A percentile compares a stretch with the other conserved stretches of the same genome.
Evolutionary conservation across 192 early-diverging fungal species (phyloP).

Genomic region (Coemansia sp.): DNA sequence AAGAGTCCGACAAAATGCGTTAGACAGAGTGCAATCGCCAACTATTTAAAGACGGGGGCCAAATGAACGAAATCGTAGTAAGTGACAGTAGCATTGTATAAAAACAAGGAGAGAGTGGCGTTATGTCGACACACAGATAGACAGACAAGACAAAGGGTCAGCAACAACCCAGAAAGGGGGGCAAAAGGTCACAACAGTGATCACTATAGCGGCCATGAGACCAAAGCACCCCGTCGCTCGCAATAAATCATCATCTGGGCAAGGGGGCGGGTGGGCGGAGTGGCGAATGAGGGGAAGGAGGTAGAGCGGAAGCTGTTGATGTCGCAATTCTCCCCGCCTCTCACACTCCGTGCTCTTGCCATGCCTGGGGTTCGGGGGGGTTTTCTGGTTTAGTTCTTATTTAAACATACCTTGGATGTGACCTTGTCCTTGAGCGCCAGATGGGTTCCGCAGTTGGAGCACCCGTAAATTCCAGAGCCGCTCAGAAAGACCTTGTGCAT

Average conservation of each 20-base stretch:
- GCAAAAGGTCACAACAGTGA: constrained; percentile 27
- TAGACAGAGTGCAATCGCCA: not conserved
- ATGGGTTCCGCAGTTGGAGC: constrained; percentile 50
- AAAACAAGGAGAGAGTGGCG: not conserved
- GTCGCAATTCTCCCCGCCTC: not conserved
- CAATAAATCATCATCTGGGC: not conserved
- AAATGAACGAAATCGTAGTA: constrained; percentile 6
- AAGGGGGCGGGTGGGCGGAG: not conserved
- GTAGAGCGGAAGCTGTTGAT: not conserved
- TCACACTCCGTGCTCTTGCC: not conserved
- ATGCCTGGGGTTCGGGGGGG: not conserved
- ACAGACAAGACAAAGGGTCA: not conserved
- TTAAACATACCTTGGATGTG: constrained; percentile 39
- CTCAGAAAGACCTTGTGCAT: constrained; percentile 51
- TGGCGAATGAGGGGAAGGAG: not conserved
- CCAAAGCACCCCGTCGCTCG: constrained; percentile 4
- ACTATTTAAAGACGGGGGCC: not conserved
- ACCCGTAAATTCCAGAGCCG: constrained; percentile 43
- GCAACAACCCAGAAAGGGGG: no score
- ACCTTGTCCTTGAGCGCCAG: constrained; percentile 37
- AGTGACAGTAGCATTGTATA: not conserved
- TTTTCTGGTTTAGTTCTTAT: not conserved
- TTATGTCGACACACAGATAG: not conserved
- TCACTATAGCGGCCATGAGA: constrained; percentile 16
- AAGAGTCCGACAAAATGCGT: no score